These are phyloP conservation scores for Raffaelea albimanens DNA, from an alignment of 2,329 filamentous ascomycete genomes.

Conservation along the genomic window DNA sequence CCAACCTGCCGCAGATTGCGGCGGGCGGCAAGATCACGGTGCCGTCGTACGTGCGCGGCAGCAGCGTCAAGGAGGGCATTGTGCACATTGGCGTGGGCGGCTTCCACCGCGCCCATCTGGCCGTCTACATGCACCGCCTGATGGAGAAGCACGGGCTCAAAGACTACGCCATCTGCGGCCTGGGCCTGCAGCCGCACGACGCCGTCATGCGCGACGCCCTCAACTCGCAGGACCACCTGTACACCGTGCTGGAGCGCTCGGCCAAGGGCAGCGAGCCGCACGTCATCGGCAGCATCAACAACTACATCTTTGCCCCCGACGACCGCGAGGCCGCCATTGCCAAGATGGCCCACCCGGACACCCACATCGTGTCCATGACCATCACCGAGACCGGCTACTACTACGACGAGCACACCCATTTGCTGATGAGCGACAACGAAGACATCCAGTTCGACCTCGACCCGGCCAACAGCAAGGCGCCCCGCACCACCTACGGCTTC, in stretches of 20 bases:
- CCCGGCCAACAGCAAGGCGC: constrained; percentile 30
- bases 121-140: constrained; percentile 39
- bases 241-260: constrained; percentile 45
- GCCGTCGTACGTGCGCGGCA: constrained; percentile 32
- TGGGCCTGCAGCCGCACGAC: constrained; percentile 41
- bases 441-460: constrained; percentile 42
- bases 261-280: constrained; percentile 37
- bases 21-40: constrained; percentile 19
- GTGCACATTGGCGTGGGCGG: constrained; percentile 45
- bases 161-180: constrained; percentile 42
- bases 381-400: constrained; percentile 49
- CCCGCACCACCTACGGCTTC: constrained; percentile 41
- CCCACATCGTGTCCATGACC: constrained; percentile 44
- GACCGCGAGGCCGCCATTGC: constrained; percentile 40
- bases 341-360: constrained; percentile 46
- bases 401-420: constrained; percentile 48
- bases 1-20: constrained; percentile 26
- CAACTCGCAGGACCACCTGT: constrained; percentile 37
- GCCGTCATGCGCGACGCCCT: constrained; percentile 40
- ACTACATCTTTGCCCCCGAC: constrained; percentile 41
- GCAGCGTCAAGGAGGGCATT: constrained; percentile 39
- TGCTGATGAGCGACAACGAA: constrained; percentile 35
- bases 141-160: constrained; percentile 33
- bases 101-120: constrained; percentile 44
- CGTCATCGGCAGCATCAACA: constrained; percentile 42